Conservation (phyloP, 2,329 filamentous ascomycete species). For the Fusarium tuaranense region DNA sequence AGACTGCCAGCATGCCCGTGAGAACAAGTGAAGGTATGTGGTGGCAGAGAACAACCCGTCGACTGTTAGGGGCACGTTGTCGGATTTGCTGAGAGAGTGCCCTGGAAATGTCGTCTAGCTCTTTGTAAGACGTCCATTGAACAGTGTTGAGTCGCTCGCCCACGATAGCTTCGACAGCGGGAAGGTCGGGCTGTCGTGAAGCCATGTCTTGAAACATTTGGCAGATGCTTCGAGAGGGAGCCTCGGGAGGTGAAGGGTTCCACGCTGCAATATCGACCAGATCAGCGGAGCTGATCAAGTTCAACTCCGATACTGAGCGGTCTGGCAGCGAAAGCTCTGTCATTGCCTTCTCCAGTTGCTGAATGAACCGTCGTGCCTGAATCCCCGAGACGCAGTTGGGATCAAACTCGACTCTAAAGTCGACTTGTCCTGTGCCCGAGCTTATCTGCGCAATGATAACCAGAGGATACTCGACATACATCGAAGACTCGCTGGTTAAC, state of each 20-base stretch:
- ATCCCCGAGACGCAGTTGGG: neutral
- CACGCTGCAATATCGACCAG: neutral
- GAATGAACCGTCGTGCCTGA: neutral
- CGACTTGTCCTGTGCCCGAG: neutral
- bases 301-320: neutral
- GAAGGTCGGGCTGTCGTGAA: neutral
- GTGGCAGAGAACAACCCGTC: neutral
- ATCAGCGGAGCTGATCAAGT: neutral
- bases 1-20: neutral
- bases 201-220: neutral
- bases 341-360: neutral
- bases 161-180: neutral
- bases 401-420: neutral
- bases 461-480: neutral
- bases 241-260: neutral
- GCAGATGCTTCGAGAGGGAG: neutral
- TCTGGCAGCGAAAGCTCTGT: neutral
- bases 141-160: neutral
- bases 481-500: neutral
- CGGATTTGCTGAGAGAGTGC: neutral
- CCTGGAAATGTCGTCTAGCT: neutral
- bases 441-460: neutral
- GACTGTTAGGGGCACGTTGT: neutral
- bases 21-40: neutral
- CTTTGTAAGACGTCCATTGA: neutral